These are phyloP conservation scores for Myxozyma nipponensis DNA, from an alignment of 805 yeast genomes.

Conservation along the genomic window DNA sequence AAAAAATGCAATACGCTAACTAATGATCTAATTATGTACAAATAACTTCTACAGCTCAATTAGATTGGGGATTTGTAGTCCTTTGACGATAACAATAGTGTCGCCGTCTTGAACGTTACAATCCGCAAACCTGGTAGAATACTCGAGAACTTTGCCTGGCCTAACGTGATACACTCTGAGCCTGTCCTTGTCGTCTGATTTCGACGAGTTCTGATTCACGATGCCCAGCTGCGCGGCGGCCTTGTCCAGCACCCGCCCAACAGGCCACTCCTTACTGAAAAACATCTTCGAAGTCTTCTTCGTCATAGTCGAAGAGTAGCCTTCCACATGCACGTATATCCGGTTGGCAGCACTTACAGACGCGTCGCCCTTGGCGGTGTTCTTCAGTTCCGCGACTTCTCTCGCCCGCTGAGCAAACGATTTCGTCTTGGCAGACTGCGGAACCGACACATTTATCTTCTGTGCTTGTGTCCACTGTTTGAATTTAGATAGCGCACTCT, in stretches of 20 bases:
- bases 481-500: conserved; percentile 27
- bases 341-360: conserved; percentile 45
- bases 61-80: conserved; percentile 34
- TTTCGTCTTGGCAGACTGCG: not conserved
- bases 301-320: not conserved
- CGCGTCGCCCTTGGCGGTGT: conserved; percentile 51
- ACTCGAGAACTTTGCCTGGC: conserved; percentile 37
- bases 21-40: too few species aligned
- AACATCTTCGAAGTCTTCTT: conserved; percentile 37
- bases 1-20: too few species aligned
- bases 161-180: conserved; percentile 46
- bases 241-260: conserved; percentile 56
- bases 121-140: conserved; percentile 41
- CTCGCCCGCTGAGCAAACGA: conserved; percentile 31
- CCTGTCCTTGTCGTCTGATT: conserved; percentile 43
- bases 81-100: conserved; percentile 51
- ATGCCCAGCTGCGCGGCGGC: conserved; percentile 48
- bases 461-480: conserved; percentile 22
- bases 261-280: conserved; percentile 55
- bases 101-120: conserved; percentile 48
- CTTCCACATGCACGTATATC: conserved; percentile 46
- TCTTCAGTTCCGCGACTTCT: conserved; percentile 43
- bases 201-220: conserved; percentile 45
- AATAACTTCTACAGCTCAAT: not conserved
- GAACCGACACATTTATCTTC: not conserved